Evolutionary conservation across 2,329 filamentous ascomycete species (phyloP), one percentile per base, ranked within the genome.

Genomic region (Emydomyces testavorans): DNA sequence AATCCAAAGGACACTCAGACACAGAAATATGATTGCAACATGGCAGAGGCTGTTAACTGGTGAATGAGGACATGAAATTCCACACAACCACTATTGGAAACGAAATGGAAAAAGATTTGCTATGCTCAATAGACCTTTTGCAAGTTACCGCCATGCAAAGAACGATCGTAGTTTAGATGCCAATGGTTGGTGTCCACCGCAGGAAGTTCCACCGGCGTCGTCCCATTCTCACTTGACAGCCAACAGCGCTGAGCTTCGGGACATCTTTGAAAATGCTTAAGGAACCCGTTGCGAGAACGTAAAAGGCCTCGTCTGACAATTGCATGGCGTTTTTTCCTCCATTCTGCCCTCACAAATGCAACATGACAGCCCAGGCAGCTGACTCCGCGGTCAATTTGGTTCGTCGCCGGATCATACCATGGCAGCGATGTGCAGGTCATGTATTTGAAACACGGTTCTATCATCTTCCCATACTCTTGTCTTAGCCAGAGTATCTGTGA

Each of bases 331-430:
- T 10, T 31, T n/a, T n/a, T 11, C 4, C 3, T 3, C 29, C 29
- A 31, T n/a, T 3, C 4, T 3, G 11, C 8, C n/a, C 31, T 21
- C 43, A 36, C 44, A 38, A 50, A 20, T 18, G n/a, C 28, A 8
- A 50, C 36, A 21, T 48, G 36, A 37, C 49, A 50, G 6, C 49
- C 49, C 37, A 29, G 21, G 21, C 44, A 48, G 28, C 43, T 36
- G 26, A 43, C n/a, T 8, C 37, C 43, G 10, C 23, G 44, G 26
- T 48, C 15, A 15, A 50, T 29, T 11, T 48, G 16, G 32, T 23
- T 43, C 1, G 23, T 43, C 23, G 36, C 29, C n/a, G 11, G 31
- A 43, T 50, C 36, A 31, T 48, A 31, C 21, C 37, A 48, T 23
- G 49, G 49, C 28, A 50, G 29, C 11, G 42, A 21, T 21, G 42